Conservation (phyloP, 2,329 filamentous ascomycete species). For the Didymella lethalis region DNA sequence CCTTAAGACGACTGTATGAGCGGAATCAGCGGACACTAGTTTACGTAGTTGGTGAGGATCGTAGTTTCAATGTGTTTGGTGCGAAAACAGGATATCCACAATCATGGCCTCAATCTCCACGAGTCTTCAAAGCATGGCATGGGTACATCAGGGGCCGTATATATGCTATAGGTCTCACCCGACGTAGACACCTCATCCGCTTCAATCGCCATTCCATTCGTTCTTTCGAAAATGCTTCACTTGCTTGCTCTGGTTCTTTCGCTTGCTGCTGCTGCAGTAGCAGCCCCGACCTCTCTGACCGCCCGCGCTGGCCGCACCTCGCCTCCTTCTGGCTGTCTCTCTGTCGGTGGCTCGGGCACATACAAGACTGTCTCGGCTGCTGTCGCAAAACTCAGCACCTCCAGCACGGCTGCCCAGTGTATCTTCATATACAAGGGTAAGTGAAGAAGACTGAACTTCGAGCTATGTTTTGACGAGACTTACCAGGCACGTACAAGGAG, state of each 20-base stretch:
- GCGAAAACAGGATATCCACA: slow-evolving; percentile 16
- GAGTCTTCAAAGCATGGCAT: neutral
- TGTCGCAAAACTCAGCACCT: slow-evolving; percentile 65
- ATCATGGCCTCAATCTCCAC: slow-evolving; percentile 1
- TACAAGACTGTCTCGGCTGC: slow-evolving; percentile 64
- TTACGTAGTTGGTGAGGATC: neutral
- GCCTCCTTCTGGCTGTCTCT: slow-evolving; percentile 61
- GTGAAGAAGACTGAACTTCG: neutral
- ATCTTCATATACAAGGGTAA: slow-evolving; percentile 67
- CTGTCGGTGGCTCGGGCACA: slow-evolving; percentile 55
- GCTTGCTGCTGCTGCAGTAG: slow-evolving; percentile 30
- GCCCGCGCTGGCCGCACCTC: slow-evolving; percentile 51
- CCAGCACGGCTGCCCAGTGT: slow-evolving; percentile 59
- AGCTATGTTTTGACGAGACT: neutral
- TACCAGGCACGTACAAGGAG: slow-evolving; percentile 63
- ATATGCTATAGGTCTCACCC: slow-evolving; percentile 1
- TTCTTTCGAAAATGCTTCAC: slow-evolving; percentile 26
- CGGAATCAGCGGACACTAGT: neutral
- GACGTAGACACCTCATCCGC: neutral
- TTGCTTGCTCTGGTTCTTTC: slow-evolving; percentile 32
- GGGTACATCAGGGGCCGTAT: slow-evolving; percentile 2
- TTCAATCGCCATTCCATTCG: neutral
- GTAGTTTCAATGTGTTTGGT: slow-evolving; percentile 12
- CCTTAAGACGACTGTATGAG: neutral
- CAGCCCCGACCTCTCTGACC: slow-evolving; percentile 31